Evolutionary conservation across 306 rosid genomes (phyloP), one percentile per base, ranked within the genome.

Genomic region (Cicer yamashitae): DNA sequence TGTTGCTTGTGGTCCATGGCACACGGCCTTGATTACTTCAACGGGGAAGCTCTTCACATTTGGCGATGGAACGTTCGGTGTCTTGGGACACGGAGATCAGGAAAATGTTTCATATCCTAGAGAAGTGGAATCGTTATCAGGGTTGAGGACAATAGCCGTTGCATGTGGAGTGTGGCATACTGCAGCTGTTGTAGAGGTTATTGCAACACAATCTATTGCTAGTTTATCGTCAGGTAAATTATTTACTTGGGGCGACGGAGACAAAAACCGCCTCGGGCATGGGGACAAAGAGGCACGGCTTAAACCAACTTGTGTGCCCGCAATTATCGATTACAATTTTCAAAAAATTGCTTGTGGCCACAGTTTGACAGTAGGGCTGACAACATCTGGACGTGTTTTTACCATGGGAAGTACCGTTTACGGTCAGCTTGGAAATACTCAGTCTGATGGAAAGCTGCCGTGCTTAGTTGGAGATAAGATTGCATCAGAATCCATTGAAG

Each of bases 111-210:
- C 91, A 25, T 88, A 83, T 78, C 98, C 99, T 37, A 88, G 88
- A 83, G 99, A 96, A 88, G 92, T 92, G 39, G 93, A 90, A 50
- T 92, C 99, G 30, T 82, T 96, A 20, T 84, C 88, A 34, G 99
- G 98, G 46, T 81, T 92, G 87, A 90, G 92, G 84, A 92, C 98
- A 11, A 83, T 90, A 77, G 86, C 98, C 61, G 96, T 88, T 83
- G 97, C 99, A 74, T 96, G 99, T 83, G 98, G 99, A 78, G 99
- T 96, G 71, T 96, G 99, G 98, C 98, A 92, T 77, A 96, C 98
- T 79, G 98, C 99, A 74, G 98, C 98, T 64, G 92, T 90, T 52
- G 96, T 96, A 58, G 98, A 92, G 88, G 96, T 96, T 85, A 96
- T 92, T 25, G 90, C 83, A 78, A 90, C 97, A 51, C 98, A 96